Evolutionary conservation across 2,329 filamentous ascomycete genomes (phyloP).

Genomic region (Colletotrichum lindemuthianum): DNA sequence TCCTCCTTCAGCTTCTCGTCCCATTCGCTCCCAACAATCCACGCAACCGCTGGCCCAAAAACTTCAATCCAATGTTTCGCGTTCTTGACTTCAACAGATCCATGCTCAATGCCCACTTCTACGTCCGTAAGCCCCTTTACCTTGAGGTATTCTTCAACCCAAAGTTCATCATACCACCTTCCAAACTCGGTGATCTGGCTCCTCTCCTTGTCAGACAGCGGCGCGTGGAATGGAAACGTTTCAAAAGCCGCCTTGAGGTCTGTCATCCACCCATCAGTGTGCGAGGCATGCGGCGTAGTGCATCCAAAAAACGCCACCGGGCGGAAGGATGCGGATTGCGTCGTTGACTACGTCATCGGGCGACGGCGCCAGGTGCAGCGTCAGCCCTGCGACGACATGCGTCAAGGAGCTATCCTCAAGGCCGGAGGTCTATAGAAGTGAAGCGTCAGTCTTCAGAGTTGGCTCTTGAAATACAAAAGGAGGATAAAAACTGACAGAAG

Average conservation of each 20-base stretch:
- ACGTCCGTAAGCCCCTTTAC: not conserved
- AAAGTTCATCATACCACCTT: conserved; percentile 4
- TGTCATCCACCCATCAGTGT: conserved; percentile 1
- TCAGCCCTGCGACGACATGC: conserved; percentile 58
- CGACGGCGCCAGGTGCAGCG: conserved; percentile 57
- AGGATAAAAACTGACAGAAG: conserved; percentile 48
- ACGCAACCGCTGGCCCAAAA: not conserved
- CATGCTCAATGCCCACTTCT: not conserved
- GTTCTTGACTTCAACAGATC: not conserved
- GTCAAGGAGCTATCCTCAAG: conserved; percentile 52
- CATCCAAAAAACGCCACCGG: conserved; percentile 5
- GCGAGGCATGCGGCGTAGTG: not conserved
- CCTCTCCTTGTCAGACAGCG: not conserved
- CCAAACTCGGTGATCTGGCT: conserved; percentile 2
- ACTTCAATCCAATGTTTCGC: not conserved
- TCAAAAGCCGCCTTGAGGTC: not conserved
- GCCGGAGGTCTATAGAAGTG: conserved; percentile 47
- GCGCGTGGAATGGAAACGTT: not conserved
- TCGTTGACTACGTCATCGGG: conserved; percentile 40
- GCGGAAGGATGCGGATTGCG: not conserved
- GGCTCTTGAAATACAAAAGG: not conserved
- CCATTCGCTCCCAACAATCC: not conserved
- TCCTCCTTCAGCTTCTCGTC: not conserved
- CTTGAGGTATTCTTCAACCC: not conserved
- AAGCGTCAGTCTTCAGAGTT: not conserved